Conservation (phyloP, 345 rosid genomes). For the Rubroshorea leprosula region DNA sequence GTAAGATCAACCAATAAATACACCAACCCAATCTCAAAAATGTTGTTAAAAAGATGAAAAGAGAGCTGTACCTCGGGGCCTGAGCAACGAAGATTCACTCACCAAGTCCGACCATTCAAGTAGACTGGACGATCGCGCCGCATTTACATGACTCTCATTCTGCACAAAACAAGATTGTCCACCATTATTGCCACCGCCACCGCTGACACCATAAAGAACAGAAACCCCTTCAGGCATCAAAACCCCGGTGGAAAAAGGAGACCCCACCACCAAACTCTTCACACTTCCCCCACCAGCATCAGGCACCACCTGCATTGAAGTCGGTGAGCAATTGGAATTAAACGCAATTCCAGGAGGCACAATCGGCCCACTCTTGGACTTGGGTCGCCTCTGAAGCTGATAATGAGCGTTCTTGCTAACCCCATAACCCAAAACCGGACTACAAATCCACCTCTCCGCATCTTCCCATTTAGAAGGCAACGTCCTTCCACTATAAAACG, state of each 20-base stretch:
- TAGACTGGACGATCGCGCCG: slow-evolving; percentile 17
- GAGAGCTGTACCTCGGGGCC: slow-evolving; percentile 10
- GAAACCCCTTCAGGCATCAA: slow-evolving; percentile 55
- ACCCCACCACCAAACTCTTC: slow-evolving; percentile 41
- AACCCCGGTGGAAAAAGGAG: slow-evolving; percentile 77
- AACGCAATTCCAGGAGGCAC: slow-evolving; percentile 48
- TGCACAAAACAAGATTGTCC: too few relatives aligned
- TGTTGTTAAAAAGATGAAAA: too few relatives aligned
- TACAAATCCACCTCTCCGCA: slow-evolving; percentile 93
- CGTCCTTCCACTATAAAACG: slow-evolving; percentile 73
- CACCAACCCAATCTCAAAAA: too few relatives aligned
- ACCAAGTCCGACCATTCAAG: slow-evolving; percentile 15
- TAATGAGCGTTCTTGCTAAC: slow-evolving; percentile 25
- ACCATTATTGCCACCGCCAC: slow-evolving; percentile 24
- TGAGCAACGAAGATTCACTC: slow-evolving; percentile 12
- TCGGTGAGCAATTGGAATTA: slow-evolving; percentile 42
- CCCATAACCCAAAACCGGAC: slow-evolving; percentile 56
- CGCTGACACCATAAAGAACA: slow-evolving; percentile 30
- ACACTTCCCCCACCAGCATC: slow-evolving; percentile 40
- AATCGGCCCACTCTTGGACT: slow-evolving; percentile 87
- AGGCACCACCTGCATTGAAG: too few relatives aligned
- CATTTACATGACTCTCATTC: too few relatives aligned
- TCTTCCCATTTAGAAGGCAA: slow-evolving; percentile 97
- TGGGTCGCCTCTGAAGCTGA: slow-evolving; percentile 52
- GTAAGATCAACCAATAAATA: too few relatives aligned